A percentile compares a stretch with the other conserved stretches of the same genome.
Conservation (phyloP, 2,329 filamentous ascomycete genomes). For the Cladophialophora immunda region DNA sequence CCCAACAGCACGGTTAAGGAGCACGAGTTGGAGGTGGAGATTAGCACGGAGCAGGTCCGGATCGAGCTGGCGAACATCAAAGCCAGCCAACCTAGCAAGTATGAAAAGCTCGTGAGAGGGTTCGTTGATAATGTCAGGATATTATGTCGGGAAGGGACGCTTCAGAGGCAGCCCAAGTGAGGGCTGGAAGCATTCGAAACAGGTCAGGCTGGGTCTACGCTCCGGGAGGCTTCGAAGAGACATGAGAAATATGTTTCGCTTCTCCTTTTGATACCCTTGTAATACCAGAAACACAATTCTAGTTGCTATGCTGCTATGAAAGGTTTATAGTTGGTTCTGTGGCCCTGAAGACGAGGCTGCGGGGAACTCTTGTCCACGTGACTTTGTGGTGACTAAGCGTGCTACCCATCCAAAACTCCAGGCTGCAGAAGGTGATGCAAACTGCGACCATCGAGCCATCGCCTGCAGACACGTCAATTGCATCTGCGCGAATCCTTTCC, state of each 20-base stretch:
- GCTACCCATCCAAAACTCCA: not conserved
- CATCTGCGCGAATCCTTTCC: conserved; percentile 31
- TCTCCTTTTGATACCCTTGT: conserved; percentile 34
- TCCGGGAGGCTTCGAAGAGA: conserved; percentile 6
- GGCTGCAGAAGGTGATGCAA: conserved; percentile 23
- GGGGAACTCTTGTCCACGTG: no score
- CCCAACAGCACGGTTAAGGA: conserved; percentile 53
- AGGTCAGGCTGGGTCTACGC: not conserved
- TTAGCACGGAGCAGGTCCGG: conserved; percentile 56
- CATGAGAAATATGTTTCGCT: conserved; percentile 8
- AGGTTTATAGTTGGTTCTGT: not conserved
- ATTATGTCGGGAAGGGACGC: conserved; percentile 47
- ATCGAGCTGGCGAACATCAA: conserved; percentile 54
- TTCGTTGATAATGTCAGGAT: conserved; percentile 60
- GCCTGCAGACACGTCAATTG: conserved; percentile 23
- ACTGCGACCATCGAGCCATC: conserved; percentile 17
- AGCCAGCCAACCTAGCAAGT: conserved; percentile 50
- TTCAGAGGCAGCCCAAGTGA: conserved; percentile 11
- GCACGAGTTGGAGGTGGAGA: conserved; percentile 60
- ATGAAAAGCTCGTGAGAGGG: conserved; percentile 57
- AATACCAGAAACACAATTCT: conserved; percentile 23
- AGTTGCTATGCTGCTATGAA: not conserved
- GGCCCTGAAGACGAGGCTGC: not conserved
- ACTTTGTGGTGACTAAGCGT: conserved; percentile 10
- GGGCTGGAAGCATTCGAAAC: conserved; percentile 5